Evolutionary conservation across 257 asterid species (phyloP).

Genomic region (Echites panduratus): DNA sequence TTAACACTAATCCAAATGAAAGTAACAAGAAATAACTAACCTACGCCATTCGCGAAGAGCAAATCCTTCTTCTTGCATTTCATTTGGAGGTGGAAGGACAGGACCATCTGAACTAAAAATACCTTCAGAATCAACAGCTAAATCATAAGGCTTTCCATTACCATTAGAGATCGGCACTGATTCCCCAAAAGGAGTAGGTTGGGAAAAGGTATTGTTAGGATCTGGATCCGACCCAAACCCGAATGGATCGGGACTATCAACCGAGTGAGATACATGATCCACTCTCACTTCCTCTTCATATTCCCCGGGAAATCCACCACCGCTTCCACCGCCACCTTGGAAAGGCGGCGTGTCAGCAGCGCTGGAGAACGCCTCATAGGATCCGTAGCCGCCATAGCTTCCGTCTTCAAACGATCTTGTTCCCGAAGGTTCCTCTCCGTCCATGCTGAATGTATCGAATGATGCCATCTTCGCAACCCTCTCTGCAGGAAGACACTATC

Average conservation of each 20-base stretch:
- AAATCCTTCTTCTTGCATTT: slow-evolving; percentile 78
- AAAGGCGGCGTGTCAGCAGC: too few species aligned
- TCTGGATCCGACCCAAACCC: slow-evolving; percentile 49
- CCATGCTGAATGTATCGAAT: too few species aligned
- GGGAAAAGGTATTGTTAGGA: slow-evolving; percentile 11
- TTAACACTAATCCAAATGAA: neutral
- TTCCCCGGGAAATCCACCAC: slow-evolving; percentile 35
- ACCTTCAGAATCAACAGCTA: slow-evolving; percentile 56
- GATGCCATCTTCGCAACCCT: too few species aligned
- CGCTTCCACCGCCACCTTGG: too few species aligned
- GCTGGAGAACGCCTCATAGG: too few species aligned
- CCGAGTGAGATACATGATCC: slow-evolving; percentile 44
- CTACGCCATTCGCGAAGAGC: slow-evolving; percentile 93
- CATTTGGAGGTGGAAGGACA: slow-evolving; percentile 73
- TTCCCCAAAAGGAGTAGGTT: slow-evolving; percentile 33
- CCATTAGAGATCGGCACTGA: slow-evolving; percentile 65
- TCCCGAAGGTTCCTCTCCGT: too few species aligned
- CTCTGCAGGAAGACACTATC: too few species aligned
- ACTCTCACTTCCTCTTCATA: slow-evolving; percentile 56
- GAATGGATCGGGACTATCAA: slow-evolving; percentile 65
- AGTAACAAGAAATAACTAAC: slow-evolving; percentile 28
- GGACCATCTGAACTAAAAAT: slow-evolving; percentile 80
- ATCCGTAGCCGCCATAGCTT: too few species aligned
- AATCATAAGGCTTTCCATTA: slow-evolving; percentile 45
- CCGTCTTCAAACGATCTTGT: too few species aligned